Percentiles rank a stretch among this genome's conserved stretches.
Conservation (phyloP, 768 basidiomycete species). For the Phanerochaete sordida region DNA sequence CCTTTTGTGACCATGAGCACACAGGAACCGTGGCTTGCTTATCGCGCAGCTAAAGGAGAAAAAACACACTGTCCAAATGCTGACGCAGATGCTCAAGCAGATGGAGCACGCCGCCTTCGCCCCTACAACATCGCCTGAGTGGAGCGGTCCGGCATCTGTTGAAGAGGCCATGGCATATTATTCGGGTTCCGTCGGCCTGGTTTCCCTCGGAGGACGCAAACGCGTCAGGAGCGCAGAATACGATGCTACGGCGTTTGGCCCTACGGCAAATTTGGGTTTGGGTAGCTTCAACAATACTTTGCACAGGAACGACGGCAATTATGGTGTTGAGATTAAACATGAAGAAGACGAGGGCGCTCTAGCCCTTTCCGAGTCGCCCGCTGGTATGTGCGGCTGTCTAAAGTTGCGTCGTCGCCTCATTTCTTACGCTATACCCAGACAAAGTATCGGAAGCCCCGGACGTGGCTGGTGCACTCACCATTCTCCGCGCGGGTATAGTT, state of each 20-base stretch:
- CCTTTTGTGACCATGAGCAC: constrained; percentile 15
- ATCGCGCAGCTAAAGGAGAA: constrained; percentile 73
- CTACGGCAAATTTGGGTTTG: no score
- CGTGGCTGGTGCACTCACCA: constrained; percentile 51
- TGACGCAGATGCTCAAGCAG: constrained; percentile 25
- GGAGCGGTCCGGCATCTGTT: constrained; percentile 11
- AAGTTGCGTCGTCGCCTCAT: constrained; percentile 24
- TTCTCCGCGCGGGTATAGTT: constrained; percentile 60
- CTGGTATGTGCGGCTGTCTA: constrained; percentile 1
- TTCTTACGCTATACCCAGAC: constrained; percentile 22
- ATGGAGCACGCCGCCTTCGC: constrained; percentile 9
- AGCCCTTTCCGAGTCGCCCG: no score
- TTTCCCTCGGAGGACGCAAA: no score
- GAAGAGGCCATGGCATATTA: constrained; percentile 8
- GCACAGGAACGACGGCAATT: no score
- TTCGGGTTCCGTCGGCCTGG: neutral
- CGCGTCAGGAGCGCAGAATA: no score
- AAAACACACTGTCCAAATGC: constrained; percentile 61
- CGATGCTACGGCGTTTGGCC: no score
- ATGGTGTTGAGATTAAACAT: no score
- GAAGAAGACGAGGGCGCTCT: no score
- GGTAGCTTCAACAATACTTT: no score
- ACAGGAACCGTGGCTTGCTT: constrained; percentile 76
- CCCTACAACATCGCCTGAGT: neutral
- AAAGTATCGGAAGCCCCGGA: constrained; percentile 33